Percentiles rank a stretch among this genome's conserved stretches.
Evolutionary conservation across 176 grass and related monocot species (phyloP).

Genomic region (Pharus latifolius): DNA sequence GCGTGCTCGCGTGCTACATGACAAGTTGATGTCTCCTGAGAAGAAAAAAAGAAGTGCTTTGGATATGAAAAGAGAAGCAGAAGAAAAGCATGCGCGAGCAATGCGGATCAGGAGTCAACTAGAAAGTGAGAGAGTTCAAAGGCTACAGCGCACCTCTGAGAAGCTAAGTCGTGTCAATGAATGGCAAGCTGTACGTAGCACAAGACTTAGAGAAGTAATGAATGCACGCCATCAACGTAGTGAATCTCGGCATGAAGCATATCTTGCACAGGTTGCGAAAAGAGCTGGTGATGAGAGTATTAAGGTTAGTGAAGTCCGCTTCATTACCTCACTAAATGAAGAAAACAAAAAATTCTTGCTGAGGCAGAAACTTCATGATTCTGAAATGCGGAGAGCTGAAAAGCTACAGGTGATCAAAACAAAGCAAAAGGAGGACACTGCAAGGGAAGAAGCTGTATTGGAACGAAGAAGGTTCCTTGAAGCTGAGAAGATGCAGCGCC

Average conservation of each 20-base stretch:
- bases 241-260: conserved; percentile 86
- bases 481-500: conserved; percentile 96
- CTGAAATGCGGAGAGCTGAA: conserved; percentile 95
- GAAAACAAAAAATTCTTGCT: conserved; percentile 96
- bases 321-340: conserved; percentile 97
- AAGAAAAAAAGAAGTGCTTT: conserved; percentile 97
- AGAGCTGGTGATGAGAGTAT: conserved; percentile 95
- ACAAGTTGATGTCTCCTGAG: conserved; percentile 98
- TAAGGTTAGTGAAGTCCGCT: conserved; percentile 99
- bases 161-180: conserved; percentile 95
- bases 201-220: conserved; percentile 92
- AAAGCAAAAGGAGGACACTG: conserved; percentile 96
- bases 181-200: conserved; percentile 89
- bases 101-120: conserved; percentile 89
- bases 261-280: conserved; percentile 87
- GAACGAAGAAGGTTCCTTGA: conserved; percentile 89
- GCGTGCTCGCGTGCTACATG: conserved; percentile 78
- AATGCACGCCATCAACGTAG: conserved; percentile 87
- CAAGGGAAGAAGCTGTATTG: conserved; percentile 97
- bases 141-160: conserved; percentile 90
- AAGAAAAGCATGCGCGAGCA: conserved; percentile 93
- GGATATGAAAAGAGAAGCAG: conserved; percentile 89
- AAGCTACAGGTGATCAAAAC: conserved; percentile 95
- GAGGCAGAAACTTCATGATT: conserved; percentile 90
- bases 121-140: conserved; percentile 94